Evolutionary conservation across 2,329 filamentous ascomycete genomes (phyloP).

Genomic region (Apiospora saccharicola): DNA sequence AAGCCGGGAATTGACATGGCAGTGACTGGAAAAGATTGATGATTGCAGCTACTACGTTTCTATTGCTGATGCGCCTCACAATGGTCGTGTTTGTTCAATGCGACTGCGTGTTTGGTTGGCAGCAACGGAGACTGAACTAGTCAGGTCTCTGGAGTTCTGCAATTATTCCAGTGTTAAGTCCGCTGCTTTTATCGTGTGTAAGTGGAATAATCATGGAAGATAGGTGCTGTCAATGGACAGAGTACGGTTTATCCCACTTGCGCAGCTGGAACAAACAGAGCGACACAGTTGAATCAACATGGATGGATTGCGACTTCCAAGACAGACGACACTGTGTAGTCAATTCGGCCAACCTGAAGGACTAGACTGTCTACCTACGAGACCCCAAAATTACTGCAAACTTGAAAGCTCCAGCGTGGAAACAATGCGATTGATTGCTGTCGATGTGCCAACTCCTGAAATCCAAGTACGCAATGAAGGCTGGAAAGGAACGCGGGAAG

Average conservation of each 20-base stretch:
- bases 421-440: not conserved
- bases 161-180: too few relatives aligned
- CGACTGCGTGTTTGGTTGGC: not conserved
- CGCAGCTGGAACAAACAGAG: not conserved
- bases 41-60: conserved; percentile 10
- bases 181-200: too few relatives aligned
- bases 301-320: not conserved
- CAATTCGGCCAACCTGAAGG: not conserved
- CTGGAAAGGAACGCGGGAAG: not conserved
- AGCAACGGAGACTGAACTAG: not conserved
- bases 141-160: too few relatives aligned
- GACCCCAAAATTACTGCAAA: not conserved
- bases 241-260: not conserved
- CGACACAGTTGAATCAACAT: conserved; percentile 7
- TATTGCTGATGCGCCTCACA: not conserved
- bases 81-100: not conserved
- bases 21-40: not conserved
- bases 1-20: conserved; percentile 77
- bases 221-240: too few relatives aligned
- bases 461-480: not conserved
- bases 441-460: not conserved
- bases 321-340: conserved; percentile 14
- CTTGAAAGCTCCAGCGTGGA: not conserved
- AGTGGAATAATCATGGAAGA: too few relatives aligned
- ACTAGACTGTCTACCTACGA: conserved; percentile 10